Evolutionary conservation across 2,329 filamentous ascomycete genomes (phyloP), one percentile per base, ranked within the genome.

Genomic region (Trichophyton mentagrophytes): DNA sequence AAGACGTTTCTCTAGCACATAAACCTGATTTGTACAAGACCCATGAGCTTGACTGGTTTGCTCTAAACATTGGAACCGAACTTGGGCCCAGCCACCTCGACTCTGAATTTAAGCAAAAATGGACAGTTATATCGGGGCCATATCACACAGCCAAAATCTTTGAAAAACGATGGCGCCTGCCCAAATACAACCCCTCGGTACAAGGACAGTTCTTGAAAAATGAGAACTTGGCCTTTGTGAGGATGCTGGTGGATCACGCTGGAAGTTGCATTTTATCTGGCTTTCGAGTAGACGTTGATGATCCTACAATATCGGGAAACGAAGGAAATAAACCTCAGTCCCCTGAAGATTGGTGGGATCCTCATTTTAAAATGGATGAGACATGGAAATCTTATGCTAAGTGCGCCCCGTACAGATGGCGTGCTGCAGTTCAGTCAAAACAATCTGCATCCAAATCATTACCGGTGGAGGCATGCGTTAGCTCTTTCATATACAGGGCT

Each of bases 11-110:
- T 30, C 66, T 64, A 2, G 55, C 53, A 22, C 36, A 59, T 8
- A 22, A 58, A 13, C 49, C 49, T n/a, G 55, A 38, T 6, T 38
- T 67, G 2, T 40, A 60, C 1, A 25, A 58, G 3, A 62, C 60
- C 1, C 64, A 64, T 57, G 69, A 71, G 49, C 61, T 71, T 1
- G 69, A 70, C 20, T 71, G 69, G 69, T 62, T 70, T 4, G 65
- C 68, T 6, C 61, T 65, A 22, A 59, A 62, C 33, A 40, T 51
- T 46, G 33, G 46, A 22, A 15, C 20, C 36, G 36, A 42, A n/a
- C 13, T 11, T 40, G 42, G 11, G 22, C 22, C 8, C 7, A 30
- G 9, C 7, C 7, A 42, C 7, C 11, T 15, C 13, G 36, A 44
- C 9, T n/a, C 2, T n/a, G 25, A 27, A 33, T 11, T 13, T 47